These are phyloP conservation scores for Triglochin maritima DNA, from an alignment of 106 monocot genomes.

Conservation along the genomic window DNA sequence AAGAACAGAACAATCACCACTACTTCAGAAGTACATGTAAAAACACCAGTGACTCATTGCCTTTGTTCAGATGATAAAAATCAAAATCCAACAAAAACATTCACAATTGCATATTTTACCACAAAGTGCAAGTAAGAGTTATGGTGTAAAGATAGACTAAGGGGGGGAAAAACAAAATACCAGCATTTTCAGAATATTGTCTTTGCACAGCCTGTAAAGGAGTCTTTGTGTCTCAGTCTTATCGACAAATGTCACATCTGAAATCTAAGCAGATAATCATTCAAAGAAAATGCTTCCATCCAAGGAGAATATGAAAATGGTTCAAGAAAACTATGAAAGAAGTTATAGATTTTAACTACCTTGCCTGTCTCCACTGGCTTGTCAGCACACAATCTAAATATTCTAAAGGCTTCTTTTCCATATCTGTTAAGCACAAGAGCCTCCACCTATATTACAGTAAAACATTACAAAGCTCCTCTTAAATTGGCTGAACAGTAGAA, in stretches of 20 bases:
- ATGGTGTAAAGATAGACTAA: too few relatives aligned
- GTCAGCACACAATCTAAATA: conserved; percentile 56
- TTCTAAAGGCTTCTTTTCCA: conserved; percentile 66
- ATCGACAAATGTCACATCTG: conserved; percentile 36
- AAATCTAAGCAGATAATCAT: conserved; percentile 10
- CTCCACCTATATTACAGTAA: conserved; percentile 44
- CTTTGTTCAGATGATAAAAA: too few relatives aligned
- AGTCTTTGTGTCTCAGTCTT: conserved; percentile 47
- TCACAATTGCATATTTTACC: too few relatives aligned
- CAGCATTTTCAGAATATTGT: conserved; percentile 64
- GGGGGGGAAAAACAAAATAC: conserved; percentile 10
- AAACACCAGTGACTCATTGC: too few relatives aligned
- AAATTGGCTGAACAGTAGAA: not conserved
- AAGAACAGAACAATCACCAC: too few relatives aligned
- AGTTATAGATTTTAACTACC: conserved; percentile 17
- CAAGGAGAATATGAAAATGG: not conserved
- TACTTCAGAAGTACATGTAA: too few relatives aligned
- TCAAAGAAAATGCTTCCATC: not conserved
- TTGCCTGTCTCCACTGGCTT: conserved; percentile 39
- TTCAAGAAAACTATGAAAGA: not conserved
- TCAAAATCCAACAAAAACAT: too few relatives aligned
- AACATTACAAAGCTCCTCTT: not conserved
- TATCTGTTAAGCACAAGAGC: conserved; percentile 51
- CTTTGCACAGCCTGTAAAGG: conserved; percentile 76
- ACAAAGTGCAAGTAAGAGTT: too few relatives aligned